Evolutionary conservation across 2,329 filamentous ascomycete genomes (phyloP).

Genomic region (Tolypocladium ovalisporum): DNA sequence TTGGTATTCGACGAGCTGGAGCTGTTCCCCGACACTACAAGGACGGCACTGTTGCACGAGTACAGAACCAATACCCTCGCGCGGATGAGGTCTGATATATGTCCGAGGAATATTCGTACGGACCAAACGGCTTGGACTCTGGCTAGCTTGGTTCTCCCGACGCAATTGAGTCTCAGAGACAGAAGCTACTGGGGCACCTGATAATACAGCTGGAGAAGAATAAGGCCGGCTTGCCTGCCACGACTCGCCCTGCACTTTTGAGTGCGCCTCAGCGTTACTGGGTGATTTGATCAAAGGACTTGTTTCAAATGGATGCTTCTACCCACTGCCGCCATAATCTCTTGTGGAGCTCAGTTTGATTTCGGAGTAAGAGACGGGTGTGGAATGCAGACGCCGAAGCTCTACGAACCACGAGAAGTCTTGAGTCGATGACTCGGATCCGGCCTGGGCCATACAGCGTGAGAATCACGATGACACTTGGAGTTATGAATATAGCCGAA

Average conservation of each 20-base stretch:
- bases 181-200: background rate
- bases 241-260: background rate
- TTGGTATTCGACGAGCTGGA: background rate
- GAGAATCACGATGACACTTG: background rate
- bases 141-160: background rate
- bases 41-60: background rate
- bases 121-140: background rate
- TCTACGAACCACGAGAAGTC: background rate
- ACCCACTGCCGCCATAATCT: background rate
- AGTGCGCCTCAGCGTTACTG: background rate
- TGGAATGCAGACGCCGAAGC: background rate
- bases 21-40: background rate
- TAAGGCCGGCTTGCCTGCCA: background rate
- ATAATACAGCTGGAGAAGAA: background rate
- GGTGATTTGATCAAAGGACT: background rate
- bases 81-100: background rate
- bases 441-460: background rate
- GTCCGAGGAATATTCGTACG: background rate
- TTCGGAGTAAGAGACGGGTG: background rate
- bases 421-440: background rate
- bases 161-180: background rate
- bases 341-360: background rate
- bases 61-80: background rate
- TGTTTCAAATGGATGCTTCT: background rate
- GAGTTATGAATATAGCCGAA: fast-evolving